Evolutionary conservation across 345 rosid genomes (phyloP), one percentile per base, ranked within the genome.

Genomic region (Microcos paniculata): DNA sequence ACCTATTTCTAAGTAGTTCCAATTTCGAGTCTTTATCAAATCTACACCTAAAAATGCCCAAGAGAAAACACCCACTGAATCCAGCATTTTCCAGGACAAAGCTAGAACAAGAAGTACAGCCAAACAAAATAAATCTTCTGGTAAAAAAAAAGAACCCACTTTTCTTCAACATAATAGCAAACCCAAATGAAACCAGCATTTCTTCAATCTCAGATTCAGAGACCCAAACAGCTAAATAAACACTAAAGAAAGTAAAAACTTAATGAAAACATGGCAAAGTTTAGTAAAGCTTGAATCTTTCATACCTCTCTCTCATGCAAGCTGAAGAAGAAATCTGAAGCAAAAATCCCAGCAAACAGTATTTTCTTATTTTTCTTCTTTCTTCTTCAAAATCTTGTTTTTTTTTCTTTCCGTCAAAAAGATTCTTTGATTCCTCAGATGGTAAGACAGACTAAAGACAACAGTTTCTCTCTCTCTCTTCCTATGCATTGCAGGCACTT

Each of bases 401-500:
- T 67, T 68, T 67, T 67, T 56, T 24, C 45, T 67, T 73, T 77
- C 62, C 61, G 59, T 62, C 59, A 59, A 82, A 87, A 86, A 88
- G 93, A 89, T 91, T 83, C 91, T 81, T 85, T 85, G 89, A 89
- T 84, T 88, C 87, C 87, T 79, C 82, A 76, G 82, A 84, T 71
- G 83, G 88, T 77, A 83, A 87, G 76, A 72, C 75, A 87, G 76
- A 72, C 75, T 66, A 73, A 45, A 46, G 69, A 45, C 69, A 81
- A 71, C 61, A 65, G 70, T 71, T 72, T 62, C 73, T 78, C 16
- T 78, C 74, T 72, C 61, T 53, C 55, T 62, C 73, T 3, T 56
- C 4, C 61, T 18, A 63, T 71, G 78, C 82, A 59, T 40, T 63
- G 4, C 62, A 23, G 51, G 51, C 77, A 43, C 61, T 76, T 62